phyloP scores from a whole-genome alignment of 2,329 filamentous ascomycete genomes.

The Aspergillus hortae region DNA sequence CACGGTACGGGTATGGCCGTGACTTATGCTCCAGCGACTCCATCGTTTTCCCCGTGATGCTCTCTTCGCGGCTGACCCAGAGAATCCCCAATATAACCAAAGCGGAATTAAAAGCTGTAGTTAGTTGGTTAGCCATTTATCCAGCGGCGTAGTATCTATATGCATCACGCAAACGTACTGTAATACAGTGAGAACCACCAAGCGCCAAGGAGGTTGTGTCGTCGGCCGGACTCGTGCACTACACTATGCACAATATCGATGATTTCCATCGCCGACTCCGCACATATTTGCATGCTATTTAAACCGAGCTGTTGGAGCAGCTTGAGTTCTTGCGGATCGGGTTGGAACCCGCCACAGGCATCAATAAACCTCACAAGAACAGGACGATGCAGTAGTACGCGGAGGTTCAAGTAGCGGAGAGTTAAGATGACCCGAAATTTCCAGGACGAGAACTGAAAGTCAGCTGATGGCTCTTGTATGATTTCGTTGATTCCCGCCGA shows the following conservation, averaged over 20 bases:
- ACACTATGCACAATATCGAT: constrained; percentile 23
- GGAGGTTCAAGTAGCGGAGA: constrained; percentile 41
- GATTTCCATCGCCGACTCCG: constrained; percentile 28
- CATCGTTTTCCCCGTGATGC: not conserved
- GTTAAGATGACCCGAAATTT: constrained; percentile 44
- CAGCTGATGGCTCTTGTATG: not conserved
- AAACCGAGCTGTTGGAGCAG: constrained; percentile 30
- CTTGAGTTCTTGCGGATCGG: constrained; percentile 15
- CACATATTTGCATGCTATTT: constrained; percentile 31
- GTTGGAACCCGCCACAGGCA: constrained; percentile 4
- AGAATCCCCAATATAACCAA: constrained; percentile 28
- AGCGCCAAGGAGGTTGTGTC: constrained; percentile 23
- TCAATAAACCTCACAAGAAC: constrained; percentile 39
- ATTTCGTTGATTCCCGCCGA: not conserved
- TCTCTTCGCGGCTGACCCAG: not conserved
- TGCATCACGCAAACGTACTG: constrained; percentile 18
- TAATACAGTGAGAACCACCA: constrained; percentile 35
- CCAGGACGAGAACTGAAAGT: constrained; percentile 10
- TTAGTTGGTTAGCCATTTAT: not conserved
- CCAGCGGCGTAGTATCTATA: not conserved
- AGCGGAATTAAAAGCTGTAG: constrained; percentile 31
- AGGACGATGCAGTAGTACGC: constrained; percentile 41
- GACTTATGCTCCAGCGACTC: not conserved
- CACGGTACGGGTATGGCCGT: constrained; percentile 17
- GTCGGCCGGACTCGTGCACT: constrained; percentile 14